Conservation (phyloP, 2,329 filamentous ascomycete species). For the Fusarium mundagurra region DNA sequence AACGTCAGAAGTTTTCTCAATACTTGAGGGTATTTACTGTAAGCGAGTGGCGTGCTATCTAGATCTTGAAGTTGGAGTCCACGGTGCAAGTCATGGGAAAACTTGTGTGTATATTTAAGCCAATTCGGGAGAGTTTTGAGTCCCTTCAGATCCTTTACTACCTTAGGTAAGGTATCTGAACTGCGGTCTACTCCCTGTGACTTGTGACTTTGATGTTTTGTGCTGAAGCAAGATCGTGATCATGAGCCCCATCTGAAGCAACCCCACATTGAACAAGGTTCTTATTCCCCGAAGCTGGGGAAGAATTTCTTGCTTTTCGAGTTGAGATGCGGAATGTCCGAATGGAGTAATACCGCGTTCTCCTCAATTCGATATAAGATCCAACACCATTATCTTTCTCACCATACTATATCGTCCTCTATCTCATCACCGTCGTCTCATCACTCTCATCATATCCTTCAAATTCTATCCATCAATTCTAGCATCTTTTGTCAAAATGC, state of each 20-base stretch:
- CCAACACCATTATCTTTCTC: background rate
- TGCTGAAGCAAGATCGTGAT: background rate
- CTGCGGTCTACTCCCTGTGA: too few relatives aligned
- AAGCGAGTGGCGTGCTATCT: background rate
- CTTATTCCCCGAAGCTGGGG: slow-evolving; percentile 13
- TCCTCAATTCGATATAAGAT: slow-evolving; percentile 33
- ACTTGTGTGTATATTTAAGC: background rate
- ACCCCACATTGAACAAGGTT: background rate
- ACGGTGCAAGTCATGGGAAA: background rate
- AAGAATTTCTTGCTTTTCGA: background rate
- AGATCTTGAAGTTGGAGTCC: background rate
- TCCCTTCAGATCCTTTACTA: background rate
- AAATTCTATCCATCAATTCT: rapidly evolving
- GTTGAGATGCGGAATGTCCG: slow-evolving; percentile 41
- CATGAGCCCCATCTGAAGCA: background rate
- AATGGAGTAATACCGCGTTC: slow-evolving; percentile 43
- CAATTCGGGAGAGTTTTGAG: background rate
- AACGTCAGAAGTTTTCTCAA: background rate
- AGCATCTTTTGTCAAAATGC: slow-evolving; percentile 16
- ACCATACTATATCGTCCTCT: background rate
- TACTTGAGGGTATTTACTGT: background rate
- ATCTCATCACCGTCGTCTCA: background rate
- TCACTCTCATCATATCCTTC: rapidly evolving
- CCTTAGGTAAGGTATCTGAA: background rate
- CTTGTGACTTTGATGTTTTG: background rate